phyloP scores from a whole-genome alignment of 371 early-diverging fungal genomes.

The Zopfochytrium polystomum region DNA sequence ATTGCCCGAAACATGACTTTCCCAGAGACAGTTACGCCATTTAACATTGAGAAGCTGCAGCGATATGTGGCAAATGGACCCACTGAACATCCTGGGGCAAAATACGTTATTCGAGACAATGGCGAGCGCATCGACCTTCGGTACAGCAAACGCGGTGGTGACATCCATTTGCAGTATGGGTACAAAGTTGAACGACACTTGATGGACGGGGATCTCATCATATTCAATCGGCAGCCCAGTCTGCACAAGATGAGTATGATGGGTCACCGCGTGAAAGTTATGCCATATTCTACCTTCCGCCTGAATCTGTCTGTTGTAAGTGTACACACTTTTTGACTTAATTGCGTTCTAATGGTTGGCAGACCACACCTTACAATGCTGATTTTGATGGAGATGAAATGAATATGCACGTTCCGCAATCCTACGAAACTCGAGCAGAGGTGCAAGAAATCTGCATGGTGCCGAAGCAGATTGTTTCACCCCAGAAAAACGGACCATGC shows the following conservation, averaged over 20 bases:
- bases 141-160: constrained; percentile 84
- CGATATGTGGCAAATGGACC: constrained; percentile 95
- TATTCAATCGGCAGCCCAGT: constrained; percentile 99
- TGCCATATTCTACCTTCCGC: constrained; percentile 99
- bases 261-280: constrained; percentile 97
- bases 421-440: constrained; percentile 90
- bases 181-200: constrained; percentile 98
- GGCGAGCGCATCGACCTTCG: constrained; percentile 97
- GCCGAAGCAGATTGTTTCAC: constrained; percentile 96
- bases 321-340: neutral
- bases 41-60: constrained; percentile 91
- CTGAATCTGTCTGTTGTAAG: constrained; percentile 89
- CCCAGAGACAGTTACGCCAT: constrained; percentile 98
- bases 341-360: neutral
- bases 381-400: constrained; percentile 99
- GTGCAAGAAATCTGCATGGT: constrained; percentile 96
- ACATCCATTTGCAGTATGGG: constrained; percentile 88
- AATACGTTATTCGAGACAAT: constrained; percentile 95
- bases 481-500: constrained; percentile 97
- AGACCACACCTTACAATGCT: constrained; percentile 99
- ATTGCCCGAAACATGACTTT: constrained; percentile 98
- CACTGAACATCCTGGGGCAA: constrained; percentile 97
- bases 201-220: constrained; percentile 94
- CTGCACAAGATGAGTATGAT: constrained; percentile 99
- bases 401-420: constrained; percentile 99